Evolutionary conservation across 2,329 filamentous ascomycete species (phyloP).

Genomic region (Penicillium thymicola): DNA sequence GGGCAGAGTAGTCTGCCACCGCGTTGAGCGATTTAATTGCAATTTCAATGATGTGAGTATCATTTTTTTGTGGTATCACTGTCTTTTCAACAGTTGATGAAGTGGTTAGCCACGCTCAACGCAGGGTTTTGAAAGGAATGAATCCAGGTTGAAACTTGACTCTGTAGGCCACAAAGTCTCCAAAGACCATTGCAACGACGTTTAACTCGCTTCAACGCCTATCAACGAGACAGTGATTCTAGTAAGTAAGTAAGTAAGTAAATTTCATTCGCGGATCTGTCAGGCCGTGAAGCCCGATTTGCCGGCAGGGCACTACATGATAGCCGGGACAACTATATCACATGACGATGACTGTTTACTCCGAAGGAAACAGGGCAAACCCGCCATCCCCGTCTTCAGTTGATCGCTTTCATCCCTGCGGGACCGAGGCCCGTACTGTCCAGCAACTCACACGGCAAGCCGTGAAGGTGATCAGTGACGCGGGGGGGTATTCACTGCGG

Average conservation of each 20-base stretch:
- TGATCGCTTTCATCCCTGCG: neutral
- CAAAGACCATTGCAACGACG: neutral
- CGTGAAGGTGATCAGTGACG: neutral
- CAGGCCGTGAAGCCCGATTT: too few relatives aligned
- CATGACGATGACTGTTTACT: neutral
- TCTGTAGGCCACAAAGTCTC: slow-evolving; percentile 1
- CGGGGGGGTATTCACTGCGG: neutral
- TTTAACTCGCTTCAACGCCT: neutral
- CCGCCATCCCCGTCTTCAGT: neutral
- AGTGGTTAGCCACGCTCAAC: neutral
- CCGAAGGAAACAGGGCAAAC: too few relatives aligned
- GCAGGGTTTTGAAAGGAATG: neutral
- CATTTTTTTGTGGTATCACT: neutral
- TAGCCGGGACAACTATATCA: neutral
- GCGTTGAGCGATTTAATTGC: neutral
- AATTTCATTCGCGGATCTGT: too few relatives aligned
- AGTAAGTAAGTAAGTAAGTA: too few relatives aligned
- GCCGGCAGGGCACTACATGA: neutral
- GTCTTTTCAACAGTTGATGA: slow-evolving; percentile 1
- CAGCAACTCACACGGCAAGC: neutral
- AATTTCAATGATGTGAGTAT: neutral
- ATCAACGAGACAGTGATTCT: neutral
- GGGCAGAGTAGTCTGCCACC: neutral
- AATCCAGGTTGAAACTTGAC: neutral
- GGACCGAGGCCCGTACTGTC: neutral